Base-by-base conservation (phyloP, 2,329 filamentous ascomycete species). In the Madurella mycetomatis region DNA sequence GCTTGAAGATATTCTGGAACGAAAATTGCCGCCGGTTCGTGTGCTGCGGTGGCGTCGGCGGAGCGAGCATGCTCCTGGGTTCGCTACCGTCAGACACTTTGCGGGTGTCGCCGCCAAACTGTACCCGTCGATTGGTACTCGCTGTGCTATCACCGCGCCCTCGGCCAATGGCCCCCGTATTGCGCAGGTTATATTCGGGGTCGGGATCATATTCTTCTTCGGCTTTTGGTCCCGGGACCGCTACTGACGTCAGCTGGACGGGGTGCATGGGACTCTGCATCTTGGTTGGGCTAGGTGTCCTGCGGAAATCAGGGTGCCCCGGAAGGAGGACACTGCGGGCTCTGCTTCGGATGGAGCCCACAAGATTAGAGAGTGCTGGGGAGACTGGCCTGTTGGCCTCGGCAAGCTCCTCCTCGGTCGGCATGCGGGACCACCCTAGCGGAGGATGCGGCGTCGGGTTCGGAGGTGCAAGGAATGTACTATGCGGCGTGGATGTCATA, bases 361-460 rank as follows among this genome's bases (percentile, higher is more conserved):
- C 76, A 51, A 85, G 76, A 62, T 77, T 81, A 12, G 80, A 79
- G 31, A 82, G 73, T 48, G 81, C 69, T 4, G 76, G 74, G 1
- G 75, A 75, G 37, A 70, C 71, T 37, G 76, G 76, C 45, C 75
- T 72, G 57, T 82, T 72, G 56, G 78, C 73, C 41, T 82, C 80
- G 34, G 78, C 75, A 11, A 83, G 73, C 51, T 85, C 83, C 17
- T 86, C 80, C 9, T 85, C 81, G 16, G 80, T 79, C 0, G 91
- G 90, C 66, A 96, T 89, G 37, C 83, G 84, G 0, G 90, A 88
- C 89, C 96, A 95, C 46, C 92, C 92, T 9, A 96, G 73, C 0
- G 91, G 91, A 1, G 88, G 89, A 66, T 94, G 88, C 0, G 63
- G 70, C 5, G 67, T 70, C 1, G 65, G 57, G 7, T 67, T 70